Evolutionary conservation across 2,329 filamentous ascomycete species (phyloP), one percentile per base, ranked within the genome.

Genomic region (Aspergillus sergii): DNA sequence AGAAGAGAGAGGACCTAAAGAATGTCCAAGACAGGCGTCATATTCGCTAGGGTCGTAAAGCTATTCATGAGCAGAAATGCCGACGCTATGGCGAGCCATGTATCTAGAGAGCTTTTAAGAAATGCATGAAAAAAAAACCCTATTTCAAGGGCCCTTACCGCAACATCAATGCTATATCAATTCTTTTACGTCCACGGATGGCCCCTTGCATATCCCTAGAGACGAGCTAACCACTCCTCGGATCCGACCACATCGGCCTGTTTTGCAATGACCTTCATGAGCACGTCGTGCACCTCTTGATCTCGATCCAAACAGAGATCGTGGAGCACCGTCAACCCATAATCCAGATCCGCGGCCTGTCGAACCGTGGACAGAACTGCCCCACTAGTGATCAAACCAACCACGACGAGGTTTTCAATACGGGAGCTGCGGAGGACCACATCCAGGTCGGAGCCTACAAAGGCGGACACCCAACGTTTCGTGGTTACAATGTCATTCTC

Each of bases 361-460:
- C 74, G 72, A 30, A 78, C 67, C 4, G 78, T 80, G 19, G 76
- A 78, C 21, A 80, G 64, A 9, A 79, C 77, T 12, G 73, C 76
- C 11, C 77, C 77, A 43, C 75, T 73, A 2, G 78, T 79, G 30
- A 67, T 70, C 19, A 80, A 34, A 1, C 78, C 78, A 0, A 67
- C 69, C 12, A 80, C n/a, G 7, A 77, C 73, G n/a, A 80, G 50
- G 23, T 65, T 67, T 23, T 73, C 62, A 0, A 72, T 67, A 2
- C 67, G 69, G 23, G 70, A 61, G 30, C 71, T 71, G 7, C 76
- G 71, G 2, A 80, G 68, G 5, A 79, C 64, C 3, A 76, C 50
- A 5, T 79, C 77, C 4, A 80, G 62, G 26, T 78, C 77, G 0
- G 72, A 78, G 8, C 71, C 71, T 16, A 69, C 59, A 53, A 80